A percentile compares a stretch with the other conserved stretches of the same genome.
Evolutionary conservation across 768 basidiomycete genomes (phyloP).

Genomic region (Boletellus ananas): DNA sequence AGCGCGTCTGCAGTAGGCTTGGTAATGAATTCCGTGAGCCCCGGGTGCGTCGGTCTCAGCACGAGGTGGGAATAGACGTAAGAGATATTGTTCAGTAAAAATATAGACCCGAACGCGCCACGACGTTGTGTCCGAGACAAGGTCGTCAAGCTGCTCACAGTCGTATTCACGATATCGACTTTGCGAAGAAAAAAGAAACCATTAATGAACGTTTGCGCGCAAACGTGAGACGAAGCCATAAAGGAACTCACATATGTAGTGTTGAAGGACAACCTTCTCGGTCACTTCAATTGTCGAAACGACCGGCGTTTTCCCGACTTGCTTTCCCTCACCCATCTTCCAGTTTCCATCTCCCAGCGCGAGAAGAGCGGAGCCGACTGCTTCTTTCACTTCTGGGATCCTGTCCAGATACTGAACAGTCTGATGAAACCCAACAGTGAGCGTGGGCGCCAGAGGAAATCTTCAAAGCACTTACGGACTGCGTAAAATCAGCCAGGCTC

Average conservation of each 20-base stretch:
- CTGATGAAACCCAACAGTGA: conserved; percentile 33
- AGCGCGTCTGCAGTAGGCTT: conserved; percentile 59
- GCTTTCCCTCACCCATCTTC: conserved; percentile 85
- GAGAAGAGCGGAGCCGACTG: conserved; percentile 60
- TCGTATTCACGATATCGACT: conserved; percentile 76
- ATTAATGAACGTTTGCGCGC: background rate
- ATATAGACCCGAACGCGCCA: conserved; percentile 67
- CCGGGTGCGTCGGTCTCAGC: conserved; percentile 44
- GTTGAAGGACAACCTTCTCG: conserved; percentile 62
- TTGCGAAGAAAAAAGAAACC: background rate
- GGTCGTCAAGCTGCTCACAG: conserved; percentile 55
- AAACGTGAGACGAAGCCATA: background rate
- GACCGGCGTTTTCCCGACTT: conserved; percentile 50
- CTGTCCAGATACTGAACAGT: conserved; percentile 66
- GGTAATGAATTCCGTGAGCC: conserved; percentile 51
- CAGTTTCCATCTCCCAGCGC: conserved; percentile 85
- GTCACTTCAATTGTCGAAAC: conserved; percentile 43
- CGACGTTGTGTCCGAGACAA: conserved; percentile 60
- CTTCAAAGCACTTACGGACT: conserved; percentile 40
- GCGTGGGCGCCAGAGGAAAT: background rate
- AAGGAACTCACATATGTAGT: conserved; percentile 60
- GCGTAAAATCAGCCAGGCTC: conserved; percentile 58
- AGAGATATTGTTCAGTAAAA: conserved; percentile 75
- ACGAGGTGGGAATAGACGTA: conserved; percentile 63
- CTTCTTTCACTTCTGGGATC: conserved; percentile 65